Evolutionary conservation across 2,329 filamentous ascomycete species (phyloP).

Genomic region (Stagonosporopsis cucurbitacearum): DNA sequence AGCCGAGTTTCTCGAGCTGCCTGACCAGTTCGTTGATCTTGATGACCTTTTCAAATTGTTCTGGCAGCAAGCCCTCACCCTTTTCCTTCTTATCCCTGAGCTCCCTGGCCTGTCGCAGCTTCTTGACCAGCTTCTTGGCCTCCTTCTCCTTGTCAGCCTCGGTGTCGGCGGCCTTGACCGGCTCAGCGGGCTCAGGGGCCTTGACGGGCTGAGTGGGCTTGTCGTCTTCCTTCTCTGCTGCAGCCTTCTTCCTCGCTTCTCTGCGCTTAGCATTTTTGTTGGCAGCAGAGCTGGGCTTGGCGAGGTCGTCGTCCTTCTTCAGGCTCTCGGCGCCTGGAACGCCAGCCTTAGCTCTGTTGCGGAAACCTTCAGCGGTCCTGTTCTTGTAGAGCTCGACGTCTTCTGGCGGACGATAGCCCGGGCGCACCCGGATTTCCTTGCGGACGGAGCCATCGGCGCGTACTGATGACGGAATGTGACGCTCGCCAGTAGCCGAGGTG

Average conservation of each 20-base stretch:
- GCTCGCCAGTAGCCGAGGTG: conserved; percentile 76
- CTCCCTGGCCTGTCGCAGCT: conserved; percentile 90
- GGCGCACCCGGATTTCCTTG: conserved; percentile 91
- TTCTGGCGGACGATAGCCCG: conserved; percentile 92
- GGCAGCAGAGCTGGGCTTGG: conserved; percentile 58
- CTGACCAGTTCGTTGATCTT: conserved; percentile 94
- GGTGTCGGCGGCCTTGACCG: conserved; percentile 58
- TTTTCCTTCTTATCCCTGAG: conserved; percentile 89
- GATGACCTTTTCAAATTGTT: conserved; percentile 97
- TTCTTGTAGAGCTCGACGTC: conserved; percentile 98
- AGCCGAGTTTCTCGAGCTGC: conserved; percentile 83
- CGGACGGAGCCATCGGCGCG: conserved; percentile 90
- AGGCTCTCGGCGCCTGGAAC: conserved; percentile 74
- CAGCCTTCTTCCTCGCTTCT: conserved; percentile 68
- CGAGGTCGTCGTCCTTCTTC: conserved; percentile 55
- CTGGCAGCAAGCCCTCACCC: conserved; percentile 81
- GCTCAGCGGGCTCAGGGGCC: conserved; percentile 29
- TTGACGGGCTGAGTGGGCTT: conserved; percentile 32
- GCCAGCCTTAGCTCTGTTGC: conserved; percentile 71
- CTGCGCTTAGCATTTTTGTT: conserved; percentile 88
- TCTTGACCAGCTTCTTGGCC: conserved; percentile 89
- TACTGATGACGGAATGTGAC: conserved; percentile 85
- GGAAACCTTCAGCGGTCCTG: conserved; percentile 83
- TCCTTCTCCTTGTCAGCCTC: conserved; percentile 90
- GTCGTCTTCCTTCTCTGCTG: conserved; percentile 48